phyloP scores from a whole-genome alignment of 768 basidiomycete species.

The Leccinum obscurum region DNA sequence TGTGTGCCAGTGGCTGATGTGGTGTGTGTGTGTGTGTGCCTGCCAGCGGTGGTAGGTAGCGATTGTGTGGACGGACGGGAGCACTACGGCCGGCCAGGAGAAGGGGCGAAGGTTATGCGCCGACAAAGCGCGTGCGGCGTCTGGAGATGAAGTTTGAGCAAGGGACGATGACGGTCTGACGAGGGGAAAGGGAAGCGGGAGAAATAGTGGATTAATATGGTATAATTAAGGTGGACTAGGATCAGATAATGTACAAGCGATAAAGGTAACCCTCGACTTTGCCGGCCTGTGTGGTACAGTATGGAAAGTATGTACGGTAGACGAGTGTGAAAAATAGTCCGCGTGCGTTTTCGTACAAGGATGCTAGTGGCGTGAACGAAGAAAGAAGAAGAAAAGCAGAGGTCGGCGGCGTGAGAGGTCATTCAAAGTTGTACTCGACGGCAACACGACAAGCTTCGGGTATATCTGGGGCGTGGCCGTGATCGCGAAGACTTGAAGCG shows the following conservation, averaged over 20 bases:
- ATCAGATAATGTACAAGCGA: slow-evolving; percentile 31
- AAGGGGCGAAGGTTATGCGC: slow-evolving; percentile 7
- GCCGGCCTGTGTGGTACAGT: slow-evolving; percentile 17
- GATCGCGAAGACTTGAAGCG: slow-evolving; percentile 57
- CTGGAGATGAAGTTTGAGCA: not conserved
- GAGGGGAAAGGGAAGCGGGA: slow-evolving; percentile 3
- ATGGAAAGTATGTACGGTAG: slow-evolving; percentile 29
- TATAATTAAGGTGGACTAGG: slow-evolving; percentile 34
- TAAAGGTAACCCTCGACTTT: slow-evolving; percentile 19
- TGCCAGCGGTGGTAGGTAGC: slow-evolving; percentile 1
- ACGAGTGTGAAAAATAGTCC: slow-evolving; percentile 25
- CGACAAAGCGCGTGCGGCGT: not conserved
- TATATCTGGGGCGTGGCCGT: slow-evolving; percentile 52
- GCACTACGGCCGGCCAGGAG: not conserved
- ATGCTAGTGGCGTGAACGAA: slow-evolving; percentile 25
- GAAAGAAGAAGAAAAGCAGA: not conserved
- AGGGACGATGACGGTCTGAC: not conserved
- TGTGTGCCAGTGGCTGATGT: not conserved
- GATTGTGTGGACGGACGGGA: not conserved
- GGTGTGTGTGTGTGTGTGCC: not conserved
- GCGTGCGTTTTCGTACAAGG: slow-evolving; percentile 31
- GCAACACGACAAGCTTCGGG: slow-evolving; percentile 73
- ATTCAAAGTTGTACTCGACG: slow-evolving; percentile 74
- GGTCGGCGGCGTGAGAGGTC: slow-evolving; percentile 6
- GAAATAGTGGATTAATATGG: slow-evolving; percentile 33